Base-by-base conservation (phyloP, 306 rosid species). In the Dryas octopetala region DNA sequence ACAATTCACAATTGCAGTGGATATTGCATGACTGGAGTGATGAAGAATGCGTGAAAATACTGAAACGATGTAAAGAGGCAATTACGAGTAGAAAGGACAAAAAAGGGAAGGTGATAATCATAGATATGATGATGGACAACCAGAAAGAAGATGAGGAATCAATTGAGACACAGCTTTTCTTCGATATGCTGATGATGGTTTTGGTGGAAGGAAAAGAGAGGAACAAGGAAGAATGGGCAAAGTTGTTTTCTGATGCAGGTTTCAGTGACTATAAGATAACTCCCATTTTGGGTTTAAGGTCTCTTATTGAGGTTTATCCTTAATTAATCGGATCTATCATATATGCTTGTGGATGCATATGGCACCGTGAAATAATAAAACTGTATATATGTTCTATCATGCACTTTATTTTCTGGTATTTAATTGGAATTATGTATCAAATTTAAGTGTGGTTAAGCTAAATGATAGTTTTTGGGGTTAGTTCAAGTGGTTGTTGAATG, bases 61-160 rank as follows among this genome's bases (percentile, higher is more conserved):
- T 88, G 38, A 71, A 72, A 74, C 70, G 58, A 70, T 82, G 89
- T 73, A 87, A 70, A 54, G 89, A 80, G 54, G 87, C 84, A 62
- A 70, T 85, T 1, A 26, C 62, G 40, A 43, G 51, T 1, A 80
- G 38, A 28, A 28, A 68, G 2, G 74, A 74, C 65, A 68, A 83
- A 74, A 81, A 62, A 28, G 83, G 83, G n/a, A 86, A 80, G 60
- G 70, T 89, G 55, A 77, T 89, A 0, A 63, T 86, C 58, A 85
- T 89, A 66, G 93, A 89, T 41, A 74, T 83, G 70, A 70, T 80
- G 70, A 59, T 85, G 32, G 85, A 44, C 38, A 78, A 76, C 2
- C n/a, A 77, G 38, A 73, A 62, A 6, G 79, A n/a, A 0, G 81
- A 77, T 43, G 71, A 82, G 1, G 62, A 77, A 46, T 28, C 60